phyloP scores from a whole-genome alignment of 352 stramenopile species.

The Phytophthora pinifolia region DNA sequence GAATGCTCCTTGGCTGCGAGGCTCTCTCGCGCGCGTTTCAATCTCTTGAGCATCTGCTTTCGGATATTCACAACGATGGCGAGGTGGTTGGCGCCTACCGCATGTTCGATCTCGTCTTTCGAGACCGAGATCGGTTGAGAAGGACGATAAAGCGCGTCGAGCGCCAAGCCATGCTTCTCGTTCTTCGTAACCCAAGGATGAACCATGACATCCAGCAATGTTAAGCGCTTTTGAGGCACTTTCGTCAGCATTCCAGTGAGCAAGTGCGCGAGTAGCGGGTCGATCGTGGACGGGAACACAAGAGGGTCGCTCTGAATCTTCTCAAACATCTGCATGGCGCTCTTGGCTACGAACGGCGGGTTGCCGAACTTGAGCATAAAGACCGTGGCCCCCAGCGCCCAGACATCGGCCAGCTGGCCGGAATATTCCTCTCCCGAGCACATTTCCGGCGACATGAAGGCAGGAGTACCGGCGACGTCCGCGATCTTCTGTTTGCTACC shows the following conservation, averaged over 20 bases:
- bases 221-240: slow-evolving; percentile 51
- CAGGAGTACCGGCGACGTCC: slow-evolving; percentile 86
- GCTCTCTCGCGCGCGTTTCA: slow-evolving; percentile 46
- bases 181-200: slow-evolving; percentile 83
- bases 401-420: slow-evolving; percentile 90
- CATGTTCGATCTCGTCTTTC: slow-evolving; percentile 77
- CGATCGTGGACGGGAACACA: slow-evolving; percentile 55
- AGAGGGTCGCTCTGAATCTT: slow-evolving; percentile 83
- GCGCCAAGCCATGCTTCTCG: slow-evolving; percentile 36
- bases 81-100: slow-evolving; percentile 57
- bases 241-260: slow-evolving; percentile 72
- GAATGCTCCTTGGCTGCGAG: slow-evolving; percentile 12
- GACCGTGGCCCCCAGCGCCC: slow-evolving; percentile 87
- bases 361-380: slow-evolving; percentile 90
- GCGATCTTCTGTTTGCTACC: slow-evolving; percentile 78
- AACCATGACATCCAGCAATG: slow-evolving; percentile 65
- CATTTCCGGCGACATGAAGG: slow-evolving; percentile 94
- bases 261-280: slow-evolving; percentile 58
- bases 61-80: slow-evolving; percentile 67
- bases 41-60: slow-evolving; percentile 66
- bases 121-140: slow-evolving; percentile 58
- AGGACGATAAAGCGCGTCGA: slow-evolving; percentile 21
- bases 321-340: slow-evolving; percentile 87
- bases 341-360: slow-evolving; percentile 90
- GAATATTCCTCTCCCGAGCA: slow-evolving; percentile 83